These are phyloP conservation scores for Ballota nigra DNA, from an alignment of 257 asterid genomes.

Conservation along the genomic window DNA sequence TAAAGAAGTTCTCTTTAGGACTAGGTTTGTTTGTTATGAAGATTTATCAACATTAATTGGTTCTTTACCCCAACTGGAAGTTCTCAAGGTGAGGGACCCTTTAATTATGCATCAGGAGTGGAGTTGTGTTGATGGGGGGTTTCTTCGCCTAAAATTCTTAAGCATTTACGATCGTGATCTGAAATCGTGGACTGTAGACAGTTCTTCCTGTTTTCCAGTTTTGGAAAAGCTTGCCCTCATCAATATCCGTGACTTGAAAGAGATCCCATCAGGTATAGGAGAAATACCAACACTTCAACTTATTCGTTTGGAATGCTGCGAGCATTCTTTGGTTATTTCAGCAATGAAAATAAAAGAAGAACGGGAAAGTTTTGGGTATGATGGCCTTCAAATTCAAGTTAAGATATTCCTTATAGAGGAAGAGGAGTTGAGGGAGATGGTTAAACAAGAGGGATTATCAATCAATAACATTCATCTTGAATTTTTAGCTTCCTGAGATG, in stretches of 20 bases:
- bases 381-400: neutral
- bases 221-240: slow-evolving; percentile 3
- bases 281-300: neutral
- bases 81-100: neutral
- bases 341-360: neutral
- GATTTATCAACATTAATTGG: neutral
- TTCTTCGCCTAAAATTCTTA: neutral
- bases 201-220: neutral
- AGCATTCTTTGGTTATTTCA: neutral
- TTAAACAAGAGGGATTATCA: neutral
- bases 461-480: neutral
- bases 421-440: neutral
- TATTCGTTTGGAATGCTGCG: neutral
- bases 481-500: too few relatives aligned
- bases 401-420: too few relatives aligned
- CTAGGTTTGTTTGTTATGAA: neutral
- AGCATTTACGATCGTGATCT: neutral
- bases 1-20: neutral
- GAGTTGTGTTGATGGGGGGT: neutral
- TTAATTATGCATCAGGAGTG: neutral
- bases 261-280: neutral
- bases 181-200: neutral
- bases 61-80: slow-evolving; percentile 1
- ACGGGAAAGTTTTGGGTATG: neutral
- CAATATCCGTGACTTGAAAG: neutral